A percentile compares a stretch with the other conserved stretches of the same genome.
Conservation (phyloP, 192 early-diverging fungal genomes). For the Pecoramyces ruminantium region DNA sequence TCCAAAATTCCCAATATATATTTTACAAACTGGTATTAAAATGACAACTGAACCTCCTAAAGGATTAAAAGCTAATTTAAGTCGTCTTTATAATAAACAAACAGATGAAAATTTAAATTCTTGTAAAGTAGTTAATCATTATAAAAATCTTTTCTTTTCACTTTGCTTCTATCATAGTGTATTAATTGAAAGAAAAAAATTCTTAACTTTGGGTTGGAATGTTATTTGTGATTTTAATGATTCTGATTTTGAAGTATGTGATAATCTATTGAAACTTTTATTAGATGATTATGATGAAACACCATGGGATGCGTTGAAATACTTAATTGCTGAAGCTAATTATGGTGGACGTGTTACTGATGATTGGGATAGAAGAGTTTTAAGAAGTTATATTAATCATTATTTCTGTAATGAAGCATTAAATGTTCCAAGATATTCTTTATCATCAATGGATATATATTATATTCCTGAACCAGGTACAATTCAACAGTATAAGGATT, state of each 20-base stretch:
- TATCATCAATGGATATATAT: conserved; percentile 26
- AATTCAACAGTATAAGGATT: conserved; percentile 20
- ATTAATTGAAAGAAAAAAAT: conserved; percentile 41
- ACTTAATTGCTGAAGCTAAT: conserved; percentile 45
- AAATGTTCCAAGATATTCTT: conserved; percentile 17
- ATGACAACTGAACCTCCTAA: conserved; percentile 49
- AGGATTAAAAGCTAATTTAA: conserved; percentile 35
- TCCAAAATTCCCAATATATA: conserved; percentile 45
- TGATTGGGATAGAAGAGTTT: conserved; percentile 38
- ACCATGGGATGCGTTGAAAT: conserved; percentile 46
- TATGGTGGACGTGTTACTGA: conserved; percentile 44
- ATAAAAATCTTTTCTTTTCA: conserved; percentile 33
- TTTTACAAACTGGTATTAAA: conserved; percentile 34
- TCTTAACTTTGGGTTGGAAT: conserved; percentile 35
- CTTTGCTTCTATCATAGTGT: conserved; percentile 41
- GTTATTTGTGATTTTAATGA: conserved; percentile 43
- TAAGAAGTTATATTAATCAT: conserved; percentile 37
- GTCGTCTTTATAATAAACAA: conserved; percentile 20
- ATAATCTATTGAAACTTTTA: conserved; percentile 4
- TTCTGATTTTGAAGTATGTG: conserved; percentile 45
- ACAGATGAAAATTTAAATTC: conserved; percentile 25
- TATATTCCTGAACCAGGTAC: conserved; percentile 28
- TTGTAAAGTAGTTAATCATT: conserved; percentile 17
- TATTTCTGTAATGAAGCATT: conserved; percentile 40
- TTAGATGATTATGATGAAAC: conserved; percentile 36